phyloP scores from a whole-genome alignment of 2,329 filamentous ascomycete species.

The Botrytis elliptica region DNA sequence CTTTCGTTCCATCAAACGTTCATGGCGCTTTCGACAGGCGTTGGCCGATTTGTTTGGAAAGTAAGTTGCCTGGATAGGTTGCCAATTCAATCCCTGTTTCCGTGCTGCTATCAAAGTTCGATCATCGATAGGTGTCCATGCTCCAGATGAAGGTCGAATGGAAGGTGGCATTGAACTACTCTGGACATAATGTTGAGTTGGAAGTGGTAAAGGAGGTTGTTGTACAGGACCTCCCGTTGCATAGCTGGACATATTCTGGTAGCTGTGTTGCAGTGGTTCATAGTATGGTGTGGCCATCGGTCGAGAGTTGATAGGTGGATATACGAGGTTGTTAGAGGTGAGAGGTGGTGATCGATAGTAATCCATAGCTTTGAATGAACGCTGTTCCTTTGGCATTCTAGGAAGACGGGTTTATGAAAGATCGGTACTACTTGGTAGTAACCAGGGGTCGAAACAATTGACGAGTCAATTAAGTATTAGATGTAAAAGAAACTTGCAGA shows the following conservation, averaged over 20 bases:
- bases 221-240: slow-evolving; percentile 26
- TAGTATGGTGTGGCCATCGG: slow-evolving; percentile 17
- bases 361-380: slow-evolving; percentile 15
- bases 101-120: slow-evolving; percentile 69
- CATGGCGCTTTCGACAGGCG: slow-evolving; percentile 86
- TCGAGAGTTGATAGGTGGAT: slow-evolving; percentile 13
- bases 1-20: slow-evolving; percentile 73
- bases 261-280: slow-evolving; percentile 20
- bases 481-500: slow-evolving; percentile 8
- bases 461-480: slow-evolving; percentile 15
- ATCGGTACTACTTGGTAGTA: not conserved
- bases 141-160: slow-evolving; percentile 57
- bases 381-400: slow-evolving; percentile 21
- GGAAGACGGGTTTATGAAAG: not conserved
- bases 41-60: slow-evolving; percentile 69
- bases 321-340: slow-evolving; percentile 11
- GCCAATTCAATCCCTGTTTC: slow-evolving; percentile 77
- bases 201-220: slow-evolving; percentile 22
- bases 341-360: slow-evolving; percentile 23
- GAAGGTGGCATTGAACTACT: slow-evolving; percentile 24
- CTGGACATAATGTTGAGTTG: slow-evolving; percentile 20
- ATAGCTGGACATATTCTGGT: slow-evolving; percentile 20
- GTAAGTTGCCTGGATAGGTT: slow-evolving; percentile 71
- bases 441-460: slow-evolving; percentile 10
- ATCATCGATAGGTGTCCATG: slow-evolving; percentile 75